Conservation (phyloP, 192 early-diverging fungal genomes). For the Gonapodya prolifera region DNA sequence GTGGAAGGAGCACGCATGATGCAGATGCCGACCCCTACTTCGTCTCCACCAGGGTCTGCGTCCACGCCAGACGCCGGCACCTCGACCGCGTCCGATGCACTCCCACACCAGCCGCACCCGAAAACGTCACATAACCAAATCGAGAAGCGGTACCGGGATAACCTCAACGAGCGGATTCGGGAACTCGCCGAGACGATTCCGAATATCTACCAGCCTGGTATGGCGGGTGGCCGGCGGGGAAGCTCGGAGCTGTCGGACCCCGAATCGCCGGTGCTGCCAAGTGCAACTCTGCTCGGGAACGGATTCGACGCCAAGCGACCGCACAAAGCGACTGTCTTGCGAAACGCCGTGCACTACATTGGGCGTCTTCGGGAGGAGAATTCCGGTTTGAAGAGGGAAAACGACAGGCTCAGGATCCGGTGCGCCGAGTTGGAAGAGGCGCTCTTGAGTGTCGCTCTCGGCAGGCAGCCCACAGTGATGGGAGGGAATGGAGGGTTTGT, state of each 20-base stretch:
- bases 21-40: no score
- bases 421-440: not conserved
- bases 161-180: slow-evolving; percentile 89
- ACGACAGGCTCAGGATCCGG: not conserved
- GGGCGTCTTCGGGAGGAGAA: slow-evolving; percentile 32
- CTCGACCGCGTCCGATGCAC: no score
- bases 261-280: slow-evolving; percentile 15
- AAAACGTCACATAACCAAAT: slow-evolving; percentile 94
- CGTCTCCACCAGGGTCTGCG: no score
- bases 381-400: slow-evolving; percentile 24
- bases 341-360: slow-evolving; percentile 89
- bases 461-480: not conserved
- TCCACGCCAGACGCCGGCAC: no score
- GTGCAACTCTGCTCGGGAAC: slow-evolving; percentile 48
- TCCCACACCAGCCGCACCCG: slow-evolving; percentile 49
- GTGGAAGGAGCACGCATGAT: no score
- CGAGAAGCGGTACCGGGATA: slow-evolving; percentile 87
- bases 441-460: not conserved
- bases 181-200: slow-evolving; percentile 79
- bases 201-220: slow-evolving; percentile 47
- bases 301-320: no score
- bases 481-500: not conserved
- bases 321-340: slow-evolving; percentile 88
- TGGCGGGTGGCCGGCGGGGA: slow-evolving; percentile 18
- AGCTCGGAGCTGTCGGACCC: slow-evolving; percentile 32